Base-by-base conservation (phyloP, 768 basidiomycete species). In the Naganishia friedmannii region DNA sequence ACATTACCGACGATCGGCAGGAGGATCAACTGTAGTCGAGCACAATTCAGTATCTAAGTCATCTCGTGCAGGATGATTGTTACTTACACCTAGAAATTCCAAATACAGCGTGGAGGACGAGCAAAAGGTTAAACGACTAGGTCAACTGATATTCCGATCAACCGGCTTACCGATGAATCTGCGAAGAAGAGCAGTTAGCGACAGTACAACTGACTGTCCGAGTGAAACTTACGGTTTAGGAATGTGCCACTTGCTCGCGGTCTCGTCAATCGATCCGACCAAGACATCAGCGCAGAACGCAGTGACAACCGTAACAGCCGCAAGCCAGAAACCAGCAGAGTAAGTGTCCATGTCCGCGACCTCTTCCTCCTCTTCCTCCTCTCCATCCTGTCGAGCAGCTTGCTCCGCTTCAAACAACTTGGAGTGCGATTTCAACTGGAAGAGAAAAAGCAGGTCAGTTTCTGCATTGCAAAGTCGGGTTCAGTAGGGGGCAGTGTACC, bases 261-360 rank as follows among this genome's bases (percentile, higher is more conserved):
- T 91, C 78, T 94, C 92, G 79, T 95, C 93, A 73, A 96, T 95
- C 3, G 91, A 92, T 2, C 89, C 90, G 45, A 95, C 92, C 10
- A 86, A 82, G 77, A 87, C 90, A 78, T 96, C 93, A 32, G 93
- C 93, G 73, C 90, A 92, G 83, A 95, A 92, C 0, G 91, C 86
- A 0, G 92, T 95, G 55, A 90, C 77, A 55, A 94, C 83, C 1
- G 93, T 94, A 15, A 91, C 87, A 42, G 82, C 77, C 42, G 93
- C 83, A 8, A 96, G 84, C 65, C 87, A 86, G 67, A 83, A 68
- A 17, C 83, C 86, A 17, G 91, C 91, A 21, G 91, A 85, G 66
- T 84, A 80, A 45, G 86, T 83, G 80, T 86, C 91, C 92, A 93
- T 94, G 65, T 85, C 80, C 1, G 86, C 78, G 10, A 79, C 80